Evolutionary conservation across 2,329 filamentous ascomycete genomes (phyloP).

Genomic region (Trichoderma aggressivum): DNA sequence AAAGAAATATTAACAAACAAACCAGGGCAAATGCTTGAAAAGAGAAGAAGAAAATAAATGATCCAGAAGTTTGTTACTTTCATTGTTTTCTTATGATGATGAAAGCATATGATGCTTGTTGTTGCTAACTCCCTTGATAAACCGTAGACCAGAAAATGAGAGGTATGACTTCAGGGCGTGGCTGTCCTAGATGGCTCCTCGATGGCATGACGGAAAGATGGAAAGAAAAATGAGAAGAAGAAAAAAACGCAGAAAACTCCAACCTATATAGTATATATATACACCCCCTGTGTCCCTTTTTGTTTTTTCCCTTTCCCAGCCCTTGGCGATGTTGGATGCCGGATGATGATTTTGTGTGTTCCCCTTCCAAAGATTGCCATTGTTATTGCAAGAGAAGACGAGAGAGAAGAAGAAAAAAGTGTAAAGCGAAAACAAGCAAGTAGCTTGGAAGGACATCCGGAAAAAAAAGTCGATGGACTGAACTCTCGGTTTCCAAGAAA

Average conservation of each 20-base stretch:
- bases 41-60: neutral
- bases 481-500: neutral
- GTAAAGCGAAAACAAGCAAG: neutral
- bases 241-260: constrained; percentile 15
- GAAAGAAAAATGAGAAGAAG: neutral
- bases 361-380: constrained; percentile 15
- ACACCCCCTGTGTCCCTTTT: constrained; percentile 12
- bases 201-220: neutral
- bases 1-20: neutral
- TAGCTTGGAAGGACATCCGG: neutral
- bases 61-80: neutral
- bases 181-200: constrained; percentile 12
- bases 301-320: constrained; percentile 4
- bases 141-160: neutral
- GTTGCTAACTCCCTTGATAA: neutral
- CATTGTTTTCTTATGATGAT: neutral
- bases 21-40: neutral
- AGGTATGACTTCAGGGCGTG: neutral
- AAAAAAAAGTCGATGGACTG: neutral
- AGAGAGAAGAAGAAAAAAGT: neutral
- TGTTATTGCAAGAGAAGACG: constrained; percentile 15
- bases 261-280: constrained; percentile 19
- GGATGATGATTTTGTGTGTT: constrained; percentile 16
- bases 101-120: constrained; percentile 7
- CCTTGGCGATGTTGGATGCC: constrained; percentile 17